Evolutionary conservation across 2,329 filamentous ascomycete species (phyloP).

Genomic region (Pseudophaeomoniella oleicola): DNA sequence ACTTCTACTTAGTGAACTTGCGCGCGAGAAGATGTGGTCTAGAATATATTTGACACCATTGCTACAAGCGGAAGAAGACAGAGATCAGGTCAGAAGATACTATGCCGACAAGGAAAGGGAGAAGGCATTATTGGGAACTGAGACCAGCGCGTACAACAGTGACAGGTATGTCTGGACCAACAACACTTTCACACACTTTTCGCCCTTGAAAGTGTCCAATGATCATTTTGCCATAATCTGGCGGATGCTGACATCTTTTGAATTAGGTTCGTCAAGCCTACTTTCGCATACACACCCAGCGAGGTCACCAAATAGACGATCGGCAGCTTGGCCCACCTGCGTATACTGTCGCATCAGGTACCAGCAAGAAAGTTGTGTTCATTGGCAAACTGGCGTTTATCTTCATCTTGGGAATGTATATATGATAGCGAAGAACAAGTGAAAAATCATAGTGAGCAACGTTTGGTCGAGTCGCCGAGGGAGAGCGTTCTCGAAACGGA

Average conservation of each 20-base stretch:
- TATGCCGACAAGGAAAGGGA: constrained; percentile 78
- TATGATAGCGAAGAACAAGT: too few species aligned
- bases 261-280: neutral
- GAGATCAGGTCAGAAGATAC: constrained; percentile 79
- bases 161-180: constrained; percentile 51
- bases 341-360: too few species aligned
- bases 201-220: too few species aligned
- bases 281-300: constrained; percentile 1
- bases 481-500: too few species aligned
- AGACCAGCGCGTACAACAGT: constrained; percentile 73
- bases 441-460: too few species aligned
- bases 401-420: too few species aligned
- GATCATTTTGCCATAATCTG: too few species aligned
- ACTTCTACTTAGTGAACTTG: constrained; percentile 57
- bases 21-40: constrained; percentile 95
- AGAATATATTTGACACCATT: constrained; percentile 88
- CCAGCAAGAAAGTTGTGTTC: too few species aligned
- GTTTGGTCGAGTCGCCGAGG: too few species aligned
- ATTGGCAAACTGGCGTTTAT: too few species aligned
- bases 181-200: constrained; percentile 3
- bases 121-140: constrained; percentile 74
- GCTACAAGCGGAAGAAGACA: constrained; percentile 91
- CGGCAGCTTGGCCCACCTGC: too few species aligned
- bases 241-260: neutral
- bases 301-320: constrained; percentile 1